These are phyloP conservation scores for Ceratocystis variospora DNA, from an alignment of 2,329 filamentous ascomycete species.

Conservation along the genomic window DNA sequence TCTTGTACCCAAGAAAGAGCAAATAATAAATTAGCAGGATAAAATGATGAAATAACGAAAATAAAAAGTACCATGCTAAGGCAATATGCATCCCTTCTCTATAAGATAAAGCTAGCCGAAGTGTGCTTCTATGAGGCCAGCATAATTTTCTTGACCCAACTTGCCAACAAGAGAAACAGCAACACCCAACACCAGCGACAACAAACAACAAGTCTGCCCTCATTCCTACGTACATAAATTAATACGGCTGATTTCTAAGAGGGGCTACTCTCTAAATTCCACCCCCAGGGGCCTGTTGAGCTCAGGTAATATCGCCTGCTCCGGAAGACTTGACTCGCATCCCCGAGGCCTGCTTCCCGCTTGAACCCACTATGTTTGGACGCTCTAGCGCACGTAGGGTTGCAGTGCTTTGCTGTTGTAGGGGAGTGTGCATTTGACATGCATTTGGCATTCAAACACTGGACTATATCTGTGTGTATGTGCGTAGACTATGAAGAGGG, in stretches of 20 bases:
- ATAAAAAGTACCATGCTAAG: neutral
- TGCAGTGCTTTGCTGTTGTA: conserved; percentile 4
- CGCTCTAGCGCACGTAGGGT: conserved; percentile 1
- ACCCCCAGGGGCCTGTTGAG: conserved; percentile 1
- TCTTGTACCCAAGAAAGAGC: too few species aligned
- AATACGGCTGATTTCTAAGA: neutral
- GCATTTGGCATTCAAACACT: conserved; percentile 1
- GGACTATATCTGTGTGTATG: neutral
- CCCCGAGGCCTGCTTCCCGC: conserved; percentile 12
- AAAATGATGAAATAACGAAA: neutral
- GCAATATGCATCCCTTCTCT: neutral
- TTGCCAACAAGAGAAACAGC: neutral
- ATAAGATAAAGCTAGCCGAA: neutral
- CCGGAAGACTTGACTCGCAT: conserved; percentile 3
- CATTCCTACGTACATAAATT: neutral
- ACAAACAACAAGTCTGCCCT: neutral
- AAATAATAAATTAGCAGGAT: too few species aligned
- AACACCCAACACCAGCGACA: neutral
- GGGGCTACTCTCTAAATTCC: neutral
- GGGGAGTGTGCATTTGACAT: conserved; percentile 7
- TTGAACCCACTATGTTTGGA: conserved; percentile 7
- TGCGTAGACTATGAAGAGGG: neutral
- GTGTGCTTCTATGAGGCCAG: neutral
- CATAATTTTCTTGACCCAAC: neutral
- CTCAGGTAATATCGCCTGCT: conserved; percentile 4